These are phyloP conservation scores for Gossypium longicalyx DNA, from an alignment of 345 rosid species.

Conservation along the genomic window DNA sequence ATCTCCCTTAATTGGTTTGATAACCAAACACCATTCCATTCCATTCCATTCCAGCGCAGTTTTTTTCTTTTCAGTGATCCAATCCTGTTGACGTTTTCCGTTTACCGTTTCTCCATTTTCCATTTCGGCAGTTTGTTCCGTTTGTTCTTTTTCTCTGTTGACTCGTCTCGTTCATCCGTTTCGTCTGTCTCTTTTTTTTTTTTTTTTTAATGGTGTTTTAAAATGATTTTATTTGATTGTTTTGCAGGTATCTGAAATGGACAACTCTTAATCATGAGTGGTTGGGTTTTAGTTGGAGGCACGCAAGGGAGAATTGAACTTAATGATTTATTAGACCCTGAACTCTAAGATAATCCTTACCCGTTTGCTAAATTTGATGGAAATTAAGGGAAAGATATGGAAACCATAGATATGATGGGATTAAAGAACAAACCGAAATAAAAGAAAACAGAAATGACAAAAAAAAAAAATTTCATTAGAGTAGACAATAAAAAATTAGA, in stretches of 20 bases:
- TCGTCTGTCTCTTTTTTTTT: not conserved
- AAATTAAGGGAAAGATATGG: not conserved
- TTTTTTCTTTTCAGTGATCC: not conserved
- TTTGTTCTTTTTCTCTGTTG: not conserved
- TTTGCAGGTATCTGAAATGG: conserved; percentile 2
- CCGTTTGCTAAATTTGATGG: not conserved
- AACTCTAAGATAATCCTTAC: not conserved
- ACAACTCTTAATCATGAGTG: not conserved
- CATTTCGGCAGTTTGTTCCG: not conserved
- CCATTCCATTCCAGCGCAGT: not conserved
- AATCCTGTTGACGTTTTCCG: not conserved
- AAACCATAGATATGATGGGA: not conserved
- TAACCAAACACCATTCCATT: not conserved
- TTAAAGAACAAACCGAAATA: not conserved
- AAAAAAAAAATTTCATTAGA: no score
- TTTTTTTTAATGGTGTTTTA: not conserved
- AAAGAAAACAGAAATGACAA: no score
- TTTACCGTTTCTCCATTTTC: not conserved
- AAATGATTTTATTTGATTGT: not conserved
- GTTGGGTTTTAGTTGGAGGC: not conserved
- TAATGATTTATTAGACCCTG: not conserved
- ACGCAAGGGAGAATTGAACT: not conserved
- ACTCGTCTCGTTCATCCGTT: not conserved
- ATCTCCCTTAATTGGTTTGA: not conserved
- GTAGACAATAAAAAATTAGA: no score